Percentiles rank a stretch among this genome's conserved stretches.
Conservation (phyloP, 2,329 filamentous ascomycete species). For the Stagonosporopsis vannaccii region DNA sequence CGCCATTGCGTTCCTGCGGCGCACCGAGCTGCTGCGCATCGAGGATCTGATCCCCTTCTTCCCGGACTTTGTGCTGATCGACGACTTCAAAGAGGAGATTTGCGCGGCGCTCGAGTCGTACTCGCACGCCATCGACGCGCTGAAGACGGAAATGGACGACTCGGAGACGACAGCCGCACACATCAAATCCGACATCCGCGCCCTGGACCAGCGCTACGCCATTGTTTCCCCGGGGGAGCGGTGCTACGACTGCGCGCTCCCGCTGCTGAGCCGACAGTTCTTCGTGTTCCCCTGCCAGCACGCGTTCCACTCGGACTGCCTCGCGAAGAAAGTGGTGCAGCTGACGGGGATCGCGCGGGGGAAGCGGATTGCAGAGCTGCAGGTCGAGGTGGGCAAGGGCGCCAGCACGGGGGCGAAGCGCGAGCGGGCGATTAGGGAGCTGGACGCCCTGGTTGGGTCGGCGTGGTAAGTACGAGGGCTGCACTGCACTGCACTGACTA, state of each 20-base stretch:
- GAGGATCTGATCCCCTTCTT: constrained; percentile 99
- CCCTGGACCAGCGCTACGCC: constrained; percentile 86
- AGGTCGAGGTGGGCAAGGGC: constrained; percentile 81
- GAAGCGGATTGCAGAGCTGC: constrained; percentile 82
- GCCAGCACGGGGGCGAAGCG: constrained; percentile 73
- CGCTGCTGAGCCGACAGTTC: constrained; percentile 88
- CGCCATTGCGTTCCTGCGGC: constrained; percentile 90
- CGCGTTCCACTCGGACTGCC: constrained; percentile 93
- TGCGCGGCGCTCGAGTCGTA: constrained; percentile 94
- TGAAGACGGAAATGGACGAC: constrained; percentile 96
- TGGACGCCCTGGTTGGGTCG: constrained; percentile 90
- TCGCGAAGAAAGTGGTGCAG: constrained; percentile 85
- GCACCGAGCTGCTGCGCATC: constrained; percentile 90
- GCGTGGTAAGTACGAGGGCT: constrained; percentile 85
- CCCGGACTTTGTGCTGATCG: constrained; percentile 97
- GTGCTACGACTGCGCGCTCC: constrained; percentile 87
- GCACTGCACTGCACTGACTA: too few relatives aligned
- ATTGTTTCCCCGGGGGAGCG: constrained; percentile 96
- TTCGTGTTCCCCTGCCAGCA: constrained; percentile 99
- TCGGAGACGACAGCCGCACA: constrained; percentile 86
- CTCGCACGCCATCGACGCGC: constrained; percentile 82
- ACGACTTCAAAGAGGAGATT: constrained; percentile 99
- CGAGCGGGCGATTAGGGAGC: constrained; percentile 83
- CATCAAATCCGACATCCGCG: constrained; percentile 88
- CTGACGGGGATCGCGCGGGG: constrained; percentile 78